A percentile compares a stretch with the other conserved stretches of the same genome.
These are phyloP conservation scores for Hygrophila difformis DNA, from an alignment of 257 asterid genomes.

Conservation along the genomic window DNA sequence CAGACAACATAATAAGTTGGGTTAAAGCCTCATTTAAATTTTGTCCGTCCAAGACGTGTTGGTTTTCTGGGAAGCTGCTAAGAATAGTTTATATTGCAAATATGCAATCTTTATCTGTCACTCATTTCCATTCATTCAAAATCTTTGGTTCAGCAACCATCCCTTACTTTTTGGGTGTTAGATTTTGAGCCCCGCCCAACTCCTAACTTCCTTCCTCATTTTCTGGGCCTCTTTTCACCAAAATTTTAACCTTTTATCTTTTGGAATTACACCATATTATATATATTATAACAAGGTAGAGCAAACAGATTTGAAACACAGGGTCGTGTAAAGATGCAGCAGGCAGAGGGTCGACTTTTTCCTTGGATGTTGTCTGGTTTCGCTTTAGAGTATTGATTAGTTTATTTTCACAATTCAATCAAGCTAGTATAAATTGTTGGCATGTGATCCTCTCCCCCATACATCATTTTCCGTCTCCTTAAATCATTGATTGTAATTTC, in stretches of 20 bases:
- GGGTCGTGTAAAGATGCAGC: too few species aligned
- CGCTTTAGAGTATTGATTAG: neutral
- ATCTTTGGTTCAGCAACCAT: neutral
- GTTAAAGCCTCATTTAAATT: too few species aligned
- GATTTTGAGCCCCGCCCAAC: conserved; percentile 23
- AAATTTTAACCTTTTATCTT: neutral
- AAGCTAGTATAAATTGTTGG: neutral
- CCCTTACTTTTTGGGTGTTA: conserved; percentile 1
- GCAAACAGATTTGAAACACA: too few species aligned
- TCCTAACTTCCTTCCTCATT: conserved; percentile 23
- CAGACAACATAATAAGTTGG: too few species aligned
- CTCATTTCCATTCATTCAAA: neutral
- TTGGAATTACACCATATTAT: neutral
- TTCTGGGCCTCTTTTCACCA: conserved; percentile 20
- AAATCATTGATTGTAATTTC: too few species aligned
- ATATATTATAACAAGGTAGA: too few species aligned
- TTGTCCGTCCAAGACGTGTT: too few species aligned
- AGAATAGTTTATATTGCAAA: neutral
- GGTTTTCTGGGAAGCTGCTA: neutral
- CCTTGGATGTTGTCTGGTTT: neutral
- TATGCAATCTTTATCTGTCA: neutral
- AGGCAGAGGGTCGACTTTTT: too few species aligned
- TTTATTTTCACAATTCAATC: neutral
- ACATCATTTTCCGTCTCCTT: neutral
- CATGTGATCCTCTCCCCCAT: conserved; percentile 17